Evolutionary conservation across 2,329 filamentous ascomycete species (phyloP).

Genomic region (Podosphaera aphanis): DNA sequence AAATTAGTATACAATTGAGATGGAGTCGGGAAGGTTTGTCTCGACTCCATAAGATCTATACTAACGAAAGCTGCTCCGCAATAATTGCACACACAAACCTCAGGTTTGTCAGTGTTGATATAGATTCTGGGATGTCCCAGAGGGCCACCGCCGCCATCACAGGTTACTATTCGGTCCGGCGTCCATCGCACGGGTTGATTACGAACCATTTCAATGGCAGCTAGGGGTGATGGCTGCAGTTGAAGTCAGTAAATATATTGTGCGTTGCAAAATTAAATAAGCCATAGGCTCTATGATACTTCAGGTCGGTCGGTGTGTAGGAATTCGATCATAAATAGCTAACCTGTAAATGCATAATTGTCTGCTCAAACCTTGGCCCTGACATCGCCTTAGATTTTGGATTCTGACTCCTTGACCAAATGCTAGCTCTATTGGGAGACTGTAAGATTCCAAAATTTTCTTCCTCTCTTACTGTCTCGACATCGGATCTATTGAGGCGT

Average conservation of each 20-base stretch:
- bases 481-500: no score
- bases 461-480: slow-evolving; percentile 25
- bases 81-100: slow-evolving; percentile 78
- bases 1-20: slow-evolving; percentile 4
- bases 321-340: slow-evolving; percentile 29
- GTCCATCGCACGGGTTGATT: slow-evolving; percentile 86
- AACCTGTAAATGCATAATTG: slow-evolving; percentile 78
- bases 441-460: slow-evolving; percentile 24
- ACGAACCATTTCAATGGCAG: slow-evolving; percentile 90
- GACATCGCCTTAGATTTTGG: slow-evolving; percentile 67
- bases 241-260: slow-evolving; percentile 14
- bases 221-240: slow-evolving; percentile 56
- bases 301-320: not conserved
- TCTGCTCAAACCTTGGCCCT: slow-evolving; percentile 92
- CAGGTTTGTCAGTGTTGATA: slow-evolving; percentile 94
- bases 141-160: slow-evolving; percentile 79
- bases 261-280: not conserved
- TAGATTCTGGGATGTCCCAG: slow-evolving; percentile 80
- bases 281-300: not conserved
- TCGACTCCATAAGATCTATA: slow-evolving; percentile 4
- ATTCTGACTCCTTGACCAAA: slow-evolving; percentile 75
- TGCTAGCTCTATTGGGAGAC: slow-evolving; percentile 59
- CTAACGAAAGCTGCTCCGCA: slow-evolving; percentile 84
- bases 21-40: not conserved
- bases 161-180: slow-evolving; percentile 57